These are phyloP conservation scores for Diaporthe australafricana DNA, from an alignment of 2,329 filamentous ascomycete species.

Conservation along the genomic window DNA sequence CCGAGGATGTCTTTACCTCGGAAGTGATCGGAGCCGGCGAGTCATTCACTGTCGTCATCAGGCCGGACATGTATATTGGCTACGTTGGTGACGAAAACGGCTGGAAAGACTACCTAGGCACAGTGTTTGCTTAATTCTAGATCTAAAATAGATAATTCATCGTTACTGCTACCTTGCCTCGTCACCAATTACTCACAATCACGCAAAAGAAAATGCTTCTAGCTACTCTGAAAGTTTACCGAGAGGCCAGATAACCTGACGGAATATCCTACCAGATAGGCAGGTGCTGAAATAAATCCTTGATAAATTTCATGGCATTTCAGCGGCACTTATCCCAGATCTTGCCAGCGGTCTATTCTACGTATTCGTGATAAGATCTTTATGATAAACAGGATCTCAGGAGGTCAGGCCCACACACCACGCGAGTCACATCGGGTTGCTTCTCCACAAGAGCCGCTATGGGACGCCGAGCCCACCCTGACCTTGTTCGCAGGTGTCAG, in stretches of 20 bases:
- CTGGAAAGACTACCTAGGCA: constrained; percentile 43
- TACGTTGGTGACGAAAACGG: constrained; percentile 45
- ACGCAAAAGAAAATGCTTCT: not conserved
- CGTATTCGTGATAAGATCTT: constrained; percentile 3
- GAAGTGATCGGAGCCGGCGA: constrained; percentile 46
- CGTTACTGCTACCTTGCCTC: not conserved
- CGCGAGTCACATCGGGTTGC: constrained; percentile 11
- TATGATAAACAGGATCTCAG: constrained; percentile 11
- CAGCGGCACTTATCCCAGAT: not conserved
- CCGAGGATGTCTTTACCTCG: constrained; percentile 44
- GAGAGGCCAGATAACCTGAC: not conserved
- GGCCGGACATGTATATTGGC: constrained; percentile 56
- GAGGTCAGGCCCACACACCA: not conserved
- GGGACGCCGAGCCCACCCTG: constrained; percentile 1
- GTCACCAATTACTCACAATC: not conserved
- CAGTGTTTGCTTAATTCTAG: constrained; percentile 12
- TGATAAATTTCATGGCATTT: not conserved
- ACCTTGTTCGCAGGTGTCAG: constrained; percentile 20
- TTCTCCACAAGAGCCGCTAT: constrained; percentile 13
- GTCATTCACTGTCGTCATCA: constrained; percentile 48
- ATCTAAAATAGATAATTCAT: not conserved
- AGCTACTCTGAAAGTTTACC: not conserved
- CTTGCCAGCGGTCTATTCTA: not conserved
- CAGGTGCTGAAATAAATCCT: not conserved
- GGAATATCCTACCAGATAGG: not conserved